phyloP scores from a whole-genome alignment of 805 yeast species.

The Metschnikowia hibisci region DNA sequence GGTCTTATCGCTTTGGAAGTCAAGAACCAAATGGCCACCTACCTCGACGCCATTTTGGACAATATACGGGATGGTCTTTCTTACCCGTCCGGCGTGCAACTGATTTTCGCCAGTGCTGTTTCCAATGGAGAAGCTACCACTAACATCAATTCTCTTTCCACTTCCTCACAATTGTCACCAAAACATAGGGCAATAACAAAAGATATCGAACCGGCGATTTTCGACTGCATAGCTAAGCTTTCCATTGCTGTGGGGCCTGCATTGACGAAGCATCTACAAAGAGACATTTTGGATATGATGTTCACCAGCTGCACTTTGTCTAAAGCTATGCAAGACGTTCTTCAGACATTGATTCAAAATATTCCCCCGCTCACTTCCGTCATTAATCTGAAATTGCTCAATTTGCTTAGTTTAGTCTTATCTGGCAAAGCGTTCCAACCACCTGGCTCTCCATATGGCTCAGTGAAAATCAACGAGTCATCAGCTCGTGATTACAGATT shows the following conservation, averaged over 20 bases:
- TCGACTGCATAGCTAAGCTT: constrained; percentile 81
- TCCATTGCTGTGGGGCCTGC: constrained; percentile 93
- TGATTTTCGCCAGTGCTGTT: constrained; percentile 39
- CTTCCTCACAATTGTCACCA: constrained; percentile 36
- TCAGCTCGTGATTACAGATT: constrained; percentile 77
- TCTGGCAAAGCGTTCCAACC: constrained; percentile 78
- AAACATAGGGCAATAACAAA: constrained; percentile 56
- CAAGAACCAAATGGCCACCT: constrained; percentile 79
- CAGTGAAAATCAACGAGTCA: constrained; percentile 54
- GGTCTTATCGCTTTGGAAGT: constrained; percentile 83
- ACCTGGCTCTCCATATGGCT: constrained; percentile 80
- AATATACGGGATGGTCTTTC: constrained; percentile 75
- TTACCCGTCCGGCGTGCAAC: constrained; percentile 36
- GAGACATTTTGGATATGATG: constrained; percentile 74
- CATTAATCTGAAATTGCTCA: constrained; percentile 67
- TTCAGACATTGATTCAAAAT: constrained; percentile 60
- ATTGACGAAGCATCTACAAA: constrained; percentile 79
- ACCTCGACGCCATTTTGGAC: constrained; percentile 81
- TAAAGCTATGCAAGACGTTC: constrained; percentile 74
- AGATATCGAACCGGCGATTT: constrained; percentile 79
- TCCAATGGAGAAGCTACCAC: constrained; percentile 21
- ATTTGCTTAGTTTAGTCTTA: constrained; percentile 66
- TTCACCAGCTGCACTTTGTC: constrained; percentile 74
- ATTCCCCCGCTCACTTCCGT: constrained; percentile 77
- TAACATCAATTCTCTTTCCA: constrained; percentile 24